Evolutionary conservation across 768 basidiomycete genomes (phyloP).

Genomic region (Pleurotus eryngii): DNA sequence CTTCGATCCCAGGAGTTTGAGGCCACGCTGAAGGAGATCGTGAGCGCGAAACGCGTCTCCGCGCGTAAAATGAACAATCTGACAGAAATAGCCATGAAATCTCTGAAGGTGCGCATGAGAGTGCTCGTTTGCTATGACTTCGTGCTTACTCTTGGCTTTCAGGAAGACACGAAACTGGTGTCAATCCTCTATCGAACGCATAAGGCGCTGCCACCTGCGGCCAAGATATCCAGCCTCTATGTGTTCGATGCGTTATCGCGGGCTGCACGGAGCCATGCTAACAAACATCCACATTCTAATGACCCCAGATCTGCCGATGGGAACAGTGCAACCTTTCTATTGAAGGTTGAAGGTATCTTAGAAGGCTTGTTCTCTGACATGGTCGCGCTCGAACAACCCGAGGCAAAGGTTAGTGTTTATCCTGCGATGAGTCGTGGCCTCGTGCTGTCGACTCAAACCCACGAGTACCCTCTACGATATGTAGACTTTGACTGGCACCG

Average conservation of each 20-base stretch:
- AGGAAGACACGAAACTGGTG: slow-evolving; percentile 87
- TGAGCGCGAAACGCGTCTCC: slow-evolving; percentile 80
- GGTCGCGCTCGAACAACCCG: slow-evolving; percentile 56
- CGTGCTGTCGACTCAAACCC: background rate
- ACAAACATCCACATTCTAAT: slow-evolving; percentile 59
- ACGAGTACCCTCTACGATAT: slow-evolving; percentile 5
- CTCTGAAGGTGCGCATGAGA: slow-evolving; percentile 60
- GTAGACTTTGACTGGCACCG: slow-evolving; percentile 1
- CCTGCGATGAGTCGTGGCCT: slow-evolving; percentile 4
- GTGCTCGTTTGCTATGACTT: background rate
- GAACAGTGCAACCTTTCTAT: slow-evolving; percentile 78
- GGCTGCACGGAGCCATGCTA: slow-evolving; percentile 66
- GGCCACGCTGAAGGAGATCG: slow-evolving; percentile 73
- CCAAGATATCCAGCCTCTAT: slow-evolving; percentile 88
- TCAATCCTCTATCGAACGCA: slow-evolving; percentile 88
- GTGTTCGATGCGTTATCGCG: slow-evolving; percentile 91
- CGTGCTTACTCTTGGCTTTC: slow-evolving; percentile 2
- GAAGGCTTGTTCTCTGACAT: slow-evolving; percentile 90
- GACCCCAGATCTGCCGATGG: slow-evolving; percentile 56
- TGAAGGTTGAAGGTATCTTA: slow-evolving; percentile 87
- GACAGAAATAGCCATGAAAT: slow-evolving; percentile 73
- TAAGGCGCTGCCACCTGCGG: slow-evolving; percentile 62
- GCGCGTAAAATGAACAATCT: slow-evolving; percentile 80
- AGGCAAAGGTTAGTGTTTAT: slow-evolving; percentile 78
- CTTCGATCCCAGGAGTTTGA: slow-evolving; percentile 67